Conservation (phyloP, 108 stramenopile genomes). For the Stephanodiscus minutulus region DNA sequence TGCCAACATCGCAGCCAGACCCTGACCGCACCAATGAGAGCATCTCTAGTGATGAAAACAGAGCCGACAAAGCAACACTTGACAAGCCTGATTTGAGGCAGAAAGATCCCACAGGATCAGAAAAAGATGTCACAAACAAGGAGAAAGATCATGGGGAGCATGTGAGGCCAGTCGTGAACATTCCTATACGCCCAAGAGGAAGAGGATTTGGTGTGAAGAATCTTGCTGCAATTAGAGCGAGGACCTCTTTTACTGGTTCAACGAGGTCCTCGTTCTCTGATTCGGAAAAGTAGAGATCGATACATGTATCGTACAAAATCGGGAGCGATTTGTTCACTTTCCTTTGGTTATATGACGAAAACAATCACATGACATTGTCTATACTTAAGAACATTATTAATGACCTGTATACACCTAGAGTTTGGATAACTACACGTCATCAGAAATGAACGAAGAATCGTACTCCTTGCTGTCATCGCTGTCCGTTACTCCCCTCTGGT, state of each 20-base stretch:
- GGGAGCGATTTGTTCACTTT: background rate
- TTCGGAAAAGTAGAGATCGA: background rate
- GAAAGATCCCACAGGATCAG: background rate
- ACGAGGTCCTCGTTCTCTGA: background rate
- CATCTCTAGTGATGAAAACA: background rate
- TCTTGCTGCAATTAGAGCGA: conserved; percentile 13
- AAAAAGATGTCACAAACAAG: background rate
- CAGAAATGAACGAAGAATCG: background rate
- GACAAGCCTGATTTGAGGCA: background rate
- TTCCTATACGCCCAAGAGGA: background rate
- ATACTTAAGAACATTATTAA: background rate
- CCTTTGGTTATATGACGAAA: background rate
- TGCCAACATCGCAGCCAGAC: background rate
- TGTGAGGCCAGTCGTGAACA: background rate
- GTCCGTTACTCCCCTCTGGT: too few species aligned
- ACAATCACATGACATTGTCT: background rate
- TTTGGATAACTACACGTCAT: background rate
- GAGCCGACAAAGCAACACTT: background rate
- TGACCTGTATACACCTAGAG: too few species aligned
- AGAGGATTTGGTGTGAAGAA: conserved; percentile 13
- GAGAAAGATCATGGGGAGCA: background rate
- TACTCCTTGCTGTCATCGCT: too few species aligned
- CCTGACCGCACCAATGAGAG: background rate
- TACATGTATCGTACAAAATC: background rate
- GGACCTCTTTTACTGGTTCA: background rate